phyloP scores from a whole-genome alignment of 306 rosid genomes.

The Casuarina cunninghamiana region DNA sequence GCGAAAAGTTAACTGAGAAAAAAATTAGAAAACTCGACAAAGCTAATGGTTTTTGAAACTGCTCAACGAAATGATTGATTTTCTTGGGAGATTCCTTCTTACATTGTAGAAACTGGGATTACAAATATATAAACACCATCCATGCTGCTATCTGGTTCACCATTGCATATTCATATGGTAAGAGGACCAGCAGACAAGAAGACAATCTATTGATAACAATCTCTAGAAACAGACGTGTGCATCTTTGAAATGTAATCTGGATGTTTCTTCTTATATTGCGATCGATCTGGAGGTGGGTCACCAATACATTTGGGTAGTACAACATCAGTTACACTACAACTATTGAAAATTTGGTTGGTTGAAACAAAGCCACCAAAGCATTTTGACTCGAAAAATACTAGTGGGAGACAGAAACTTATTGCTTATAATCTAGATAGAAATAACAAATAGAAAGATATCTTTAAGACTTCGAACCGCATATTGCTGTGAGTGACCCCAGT shows the following conservation, averaged over 20 bases:
- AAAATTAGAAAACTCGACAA: too few relatives aligned
- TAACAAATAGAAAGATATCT: background rate
- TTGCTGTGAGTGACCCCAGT: slow-evolving; percentile 1
- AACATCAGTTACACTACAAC: background rate
- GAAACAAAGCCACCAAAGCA: background rate
- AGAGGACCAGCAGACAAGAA: slow-evolving; percentile 5
- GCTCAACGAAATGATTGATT: background rate
- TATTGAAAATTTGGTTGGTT: background rate
- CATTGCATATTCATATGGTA: background rate
- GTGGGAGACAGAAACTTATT: too few relatives aligned
- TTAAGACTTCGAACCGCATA: background rate
- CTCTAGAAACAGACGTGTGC: slow-evolving; percentile 3
- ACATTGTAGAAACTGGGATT: background rate
- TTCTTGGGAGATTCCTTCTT: background rate
- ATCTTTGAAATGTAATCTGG: background rate
- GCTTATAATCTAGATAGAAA: background rate
- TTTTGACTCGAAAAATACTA: background rate
- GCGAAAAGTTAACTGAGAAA: background rate
- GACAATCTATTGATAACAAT: background rate
- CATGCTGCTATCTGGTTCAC: background rate
- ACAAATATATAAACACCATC: background rate
- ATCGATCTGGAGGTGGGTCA: slow-evolving; percentile 11
- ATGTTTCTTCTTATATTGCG: background rate
- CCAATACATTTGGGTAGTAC: background rate
- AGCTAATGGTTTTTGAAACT: background rate